Base-by-base conservation (phyloP, 2,329 filamentous ascomycete genomes). In the Knoxdaviesia capensis region DNA sequence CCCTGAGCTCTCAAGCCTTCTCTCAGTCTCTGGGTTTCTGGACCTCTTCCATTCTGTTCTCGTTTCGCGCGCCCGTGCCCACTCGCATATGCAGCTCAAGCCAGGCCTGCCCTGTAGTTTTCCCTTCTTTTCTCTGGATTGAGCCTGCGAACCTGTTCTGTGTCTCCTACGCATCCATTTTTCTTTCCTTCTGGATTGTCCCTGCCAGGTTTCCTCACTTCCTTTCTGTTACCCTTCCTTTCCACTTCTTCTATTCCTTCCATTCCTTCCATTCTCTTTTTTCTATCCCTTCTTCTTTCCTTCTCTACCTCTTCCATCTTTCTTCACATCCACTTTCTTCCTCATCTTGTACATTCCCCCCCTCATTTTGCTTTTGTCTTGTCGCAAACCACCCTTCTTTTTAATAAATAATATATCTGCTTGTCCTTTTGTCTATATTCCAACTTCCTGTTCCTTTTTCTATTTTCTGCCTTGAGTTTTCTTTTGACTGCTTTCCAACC, bases 381-480 rank as follows among this genome's bases (percentile, higher is more conserved):
- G 20, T 20, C 20, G 20, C 20, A 20, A 20, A 20, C 20, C 20
- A 20, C 20, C 20, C 20, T 20, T 20, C 20, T 20, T 20, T 20
- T 20, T 20, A 20, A 20, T 20, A 20, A 20, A 45, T 40, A 45
- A 40, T 36, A 42, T 32, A 41, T 8, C 30, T 33, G 20, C 34
- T 10, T 37, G 29, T 33, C 37, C 31, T 42, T 30, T 45, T 34
- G 40, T 34, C 28, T 5, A 31, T n/a, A 31, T 10, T 32, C 34
- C 34, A 35, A 38, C 43, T 46, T 43, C 44, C 38, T 5, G 41
- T 38, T 45, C 44, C 38, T 45, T 34, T 34, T 32, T 33, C 9
- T 34, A 28, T 32, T 9, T 33, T 40, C 30, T 37, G 11, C 36
- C 30, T 42, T 34, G 11, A 30, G 10, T 36, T 31, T 33, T 35